Conservation (phyloP, 768 basidiomycete species). For the Phylloporus sp. region DNA sequence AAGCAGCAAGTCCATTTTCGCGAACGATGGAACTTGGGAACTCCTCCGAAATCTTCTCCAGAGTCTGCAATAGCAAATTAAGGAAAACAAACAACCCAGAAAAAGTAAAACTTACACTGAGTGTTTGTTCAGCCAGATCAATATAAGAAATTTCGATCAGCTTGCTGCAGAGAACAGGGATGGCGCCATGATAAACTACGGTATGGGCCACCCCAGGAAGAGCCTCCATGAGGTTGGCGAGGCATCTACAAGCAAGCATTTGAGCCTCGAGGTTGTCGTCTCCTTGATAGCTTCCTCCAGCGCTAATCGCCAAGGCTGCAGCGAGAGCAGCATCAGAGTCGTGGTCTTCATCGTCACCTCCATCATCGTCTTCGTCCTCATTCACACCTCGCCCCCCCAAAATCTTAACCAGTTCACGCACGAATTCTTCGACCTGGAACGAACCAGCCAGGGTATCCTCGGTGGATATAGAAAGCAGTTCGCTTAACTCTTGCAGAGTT, state of each 20-base stretch:
- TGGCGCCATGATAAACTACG: conserved; percentile 96
- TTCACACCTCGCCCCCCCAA: conserved; percentile 74
- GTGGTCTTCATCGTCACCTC: conserved; percentile 57
- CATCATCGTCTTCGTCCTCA: conserved; percentile 68
- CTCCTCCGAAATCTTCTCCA: conserved; percentile 98
- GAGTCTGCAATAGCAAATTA: conserved; percentile 53
- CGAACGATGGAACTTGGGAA: conserved; percentile 94
- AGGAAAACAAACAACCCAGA: conserved; percentile 3
- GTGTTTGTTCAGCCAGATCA: conserved; percentile 95
- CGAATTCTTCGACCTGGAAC: conserved; percentile 91
- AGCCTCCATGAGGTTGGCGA: conserved; percentile 99
- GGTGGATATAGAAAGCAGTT: conserved; percentile 91
- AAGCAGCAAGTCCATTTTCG: conserved; percentile 88
- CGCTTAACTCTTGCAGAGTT: conserved; percentile 91
- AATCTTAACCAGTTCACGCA: conserved; percentile 87
- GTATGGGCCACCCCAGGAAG: conserved; percentile 96
- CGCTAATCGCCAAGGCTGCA: conserved; percentile 80
- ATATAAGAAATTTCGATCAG: conserved; percentile 96
- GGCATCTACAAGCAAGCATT: conserved; percentile 91
- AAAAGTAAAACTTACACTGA: conserved; percentile 66
- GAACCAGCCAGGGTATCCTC: conserved; percentile 95
- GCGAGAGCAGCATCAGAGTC: conserved; percentile 88
- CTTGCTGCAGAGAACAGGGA: conserved; percentile 96
- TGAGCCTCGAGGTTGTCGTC: conserved; percentile 92
- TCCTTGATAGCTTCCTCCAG: conserved; percentile 61